Conservation (phyloP, 2,329 filamentous ascomycete genomes). For the Pseudopithomyces maydicus region DNA sequence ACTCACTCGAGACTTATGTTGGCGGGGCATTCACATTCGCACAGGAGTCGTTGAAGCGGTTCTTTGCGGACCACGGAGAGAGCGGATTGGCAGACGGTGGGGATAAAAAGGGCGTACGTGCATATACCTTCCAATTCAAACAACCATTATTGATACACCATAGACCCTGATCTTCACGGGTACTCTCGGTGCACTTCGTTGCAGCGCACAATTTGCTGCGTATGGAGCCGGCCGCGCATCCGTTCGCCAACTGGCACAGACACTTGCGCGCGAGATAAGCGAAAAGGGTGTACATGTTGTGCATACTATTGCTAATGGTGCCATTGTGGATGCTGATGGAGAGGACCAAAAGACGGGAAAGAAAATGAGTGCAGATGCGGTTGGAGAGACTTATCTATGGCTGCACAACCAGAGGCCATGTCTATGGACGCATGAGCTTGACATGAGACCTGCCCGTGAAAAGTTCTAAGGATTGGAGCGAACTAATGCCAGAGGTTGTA, state of each 20-base stretch:
- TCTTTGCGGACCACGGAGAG: conserved; percentile 59
- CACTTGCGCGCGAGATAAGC: conserved; percentile 61
- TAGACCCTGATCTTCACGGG: conserved; percentile 63
- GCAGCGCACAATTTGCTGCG: conserved; percentile 59
- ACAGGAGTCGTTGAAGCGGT: conserved; percentile 57
- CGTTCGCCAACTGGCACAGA: conserved; percentile 61
- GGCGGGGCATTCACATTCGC: conserved; percentile 62
- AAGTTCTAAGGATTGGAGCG: conserved; percentile 45
- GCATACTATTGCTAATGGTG: conserved; percentile 64
- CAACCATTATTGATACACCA: not conserved
- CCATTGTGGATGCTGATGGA: conserved; percentile 57
- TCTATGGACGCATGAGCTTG: conserved; percentile 59
- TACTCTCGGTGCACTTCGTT: conserved; percentile 59
- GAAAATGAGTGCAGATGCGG: conserved; percentile 63
- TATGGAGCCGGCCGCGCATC: conserved; percentile 61
- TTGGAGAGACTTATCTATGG: conserved; percentile 62
- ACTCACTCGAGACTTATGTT: conserved; percentile 57
- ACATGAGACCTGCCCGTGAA: conserved; percentile 57
- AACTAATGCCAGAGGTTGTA: too few relatives aligned
- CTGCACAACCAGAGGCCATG: conserved; percentile 55
- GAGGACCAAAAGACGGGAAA: conserved; percentile 56
- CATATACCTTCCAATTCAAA: too few relatives aligned
- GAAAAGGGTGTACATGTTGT: conserved; percentile 62
- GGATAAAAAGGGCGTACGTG: conserved; percentile 56
- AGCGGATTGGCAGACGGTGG: conserved; percentile 52